A percentile compares a stretch with the other conserved stretches of the same genome.
phyloP scores from a whole-genome alignment of 768 basidiomycete species.

The Tylopilus sp. region DNA sequence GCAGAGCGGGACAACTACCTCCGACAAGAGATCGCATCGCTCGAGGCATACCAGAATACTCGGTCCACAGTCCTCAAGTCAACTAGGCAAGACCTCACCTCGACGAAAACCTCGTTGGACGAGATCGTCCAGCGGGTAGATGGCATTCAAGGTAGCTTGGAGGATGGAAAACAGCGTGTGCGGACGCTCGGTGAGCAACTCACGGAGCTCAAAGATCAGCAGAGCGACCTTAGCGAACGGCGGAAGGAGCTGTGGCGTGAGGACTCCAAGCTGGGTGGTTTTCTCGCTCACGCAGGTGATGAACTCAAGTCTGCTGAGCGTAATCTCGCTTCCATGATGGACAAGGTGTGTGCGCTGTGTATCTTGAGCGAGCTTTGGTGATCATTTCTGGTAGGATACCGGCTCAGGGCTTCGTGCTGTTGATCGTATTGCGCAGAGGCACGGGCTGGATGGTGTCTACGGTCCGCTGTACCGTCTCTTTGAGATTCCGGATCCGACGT shows the following conservation, averaged over 20 bases:
- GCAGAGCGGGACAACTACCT: slow-evolving; percentile 83
- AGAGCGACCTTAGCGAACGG: slow-evolving; percentile 68
- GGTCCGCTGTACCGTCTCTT: slow-evolving; percentile 94
- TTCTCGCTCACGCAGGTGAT: slow-evolving; percentile 71
- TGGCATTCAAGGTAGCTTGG: slow-evolving; percentile 54
- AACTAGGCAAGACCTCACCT: slow-evolving; percentile 48
- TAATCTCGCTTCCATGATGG: slow-evolving; percentile 86
- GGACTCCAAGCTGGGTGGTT: slow-evolving; percentile 81
- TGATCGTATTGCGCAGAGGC: slow-evolving; percentile 74
- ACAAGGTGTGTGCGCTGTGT: slow-evolving; percentile 57
- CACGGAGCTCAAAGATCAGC: slow-evolving; percentile 58
- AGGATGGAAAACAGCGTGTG: slow-evolving; percentile 58
- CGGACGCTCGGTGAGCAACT: slow-evolving; percentile 62
- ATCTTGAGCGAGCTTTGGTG: background rate
- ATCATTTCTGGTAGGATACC: slow-evolving; percentile 64
- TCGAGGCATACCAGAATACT: slow-evolving; percentile 55
- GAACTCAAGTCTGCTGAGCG: slow-evolving; percentile 83
- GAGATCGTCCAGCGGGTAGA: slow-evolving; percentile 60
- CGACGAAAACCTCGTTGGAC: slow-evolving; percentile 43
- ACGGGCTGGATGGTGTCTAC: slow-evolving; percentile 79
- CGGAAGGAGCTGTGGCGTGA: slow-evolving; percentile 95
- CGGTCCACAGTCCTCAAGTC: slow-evolving; percentile 56
- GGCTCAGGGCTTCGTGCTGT: slow-evolving; percentile 85
- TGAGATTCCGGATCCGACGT: slow-evolving; percentile 82
- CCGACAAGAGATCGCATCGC: slow-evolving; percentile 69